Base-by-base conservation (phyloP, 345 rosid genomes). In the Camelina hispida region DNA sequence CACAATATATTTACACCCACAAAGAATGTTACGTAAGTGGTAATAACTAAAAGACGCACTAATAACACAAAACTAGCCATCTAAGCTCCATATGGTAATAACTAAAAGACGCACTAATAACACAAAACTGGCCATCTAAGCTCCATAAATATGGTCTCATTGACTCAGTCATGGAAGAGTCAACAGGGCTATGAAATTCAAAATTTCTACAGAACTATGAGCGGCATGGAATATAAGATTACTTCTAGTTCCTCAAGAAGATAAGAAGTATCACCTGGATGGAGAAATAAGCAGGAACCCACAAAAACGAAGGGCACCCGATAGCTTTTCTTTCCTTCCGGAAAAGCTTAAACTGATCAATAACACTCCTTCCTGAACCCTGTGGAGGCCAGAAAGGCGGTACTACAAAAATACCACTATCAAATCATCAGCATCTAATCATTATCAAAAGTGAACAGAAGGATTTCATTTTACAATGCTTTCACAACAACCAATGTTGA, bases 301-400 rank as follows among this genome's bases (percentile, higher is more conserved):
- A 94, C 50, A 87, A 78, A 64, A 69, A 73, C 0, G 97, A 90
- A 15, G 99, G 99, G 78, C 99, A 90, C 6, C 92, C 92, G 25
- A 83, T 55, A 42, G 84, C 91, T 70, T 71, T 76, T 71, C 92
- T 84, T 82, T 90, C 81, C 47, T 53, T 74, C 71, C 69, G 75
- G 22, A 94, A 86, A 55, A 81, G 83, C 62, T 71, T 70, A 23
- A 87, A 22, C 17, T 95, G 97, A 32, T 90, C 76, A 34, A 74
- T 59, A 66, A 78, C 85, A 67, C 89, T 90, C 90, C 82, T 89
- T 85, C 92, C 93, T 69, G 97, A 95, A 72, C 81, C 79, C 69
- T 87, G 85, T 65, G 96, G 96, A 62, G 92, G 97, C 67, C 91
- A 84, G 25, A 91, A 89, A 62, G 91, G 83, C 55, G 97, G 97